phyloP scores from a whole-genome alignment of 2,329 filamentous ascomycete genomes.

The Fonsecaea multimorphosa region DNA sequence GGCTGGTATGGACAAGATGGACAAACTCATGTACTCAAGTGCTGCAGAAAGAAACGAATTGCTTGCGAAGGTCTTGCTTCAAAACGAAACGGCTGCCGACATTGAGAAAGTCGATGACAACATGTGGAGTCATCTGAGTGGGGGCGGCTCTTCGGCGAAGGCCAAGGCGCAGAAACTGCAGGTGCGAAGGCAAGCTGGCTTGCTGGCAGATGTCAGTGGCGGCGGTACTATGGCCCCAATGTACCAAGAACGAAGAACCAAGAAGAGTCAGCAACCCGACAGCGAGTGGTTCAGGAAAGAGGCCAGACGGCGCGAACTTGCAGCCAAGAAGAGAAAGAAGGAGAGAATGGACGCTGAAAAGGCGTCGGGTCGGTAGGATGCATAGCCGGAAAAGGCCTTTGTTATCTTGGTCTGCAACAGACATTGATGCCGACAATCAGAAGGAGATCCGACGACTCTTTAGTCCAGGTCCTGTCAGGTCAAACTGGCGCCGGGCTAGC shows the following conservation, averaged over 20 bases:
- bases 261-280: slow-evolving; percentile 65
- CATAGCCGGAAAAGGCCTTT: slow-evolving; percentile 2
- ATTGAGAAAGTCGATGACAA: slow-evolving; percentile 73
- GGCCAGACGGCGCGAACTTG: slow-evolving; percentile 65
- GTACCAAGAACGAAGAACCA: slow-evolving; percentile 77
- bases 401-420: background rate
- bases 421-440: background rate
- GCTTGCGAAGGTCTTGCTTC: slow-evolving; percentile 84
- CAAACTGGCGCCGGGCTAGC: too few species aligned
- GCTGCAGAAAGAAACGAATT: slow-evolving; percentile 82
- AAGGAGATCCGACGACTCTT: too few species aligned
- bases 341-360: slow-evolving; percentile 34
- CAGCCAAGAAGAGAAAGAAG: slow-evolving; percentile 55
- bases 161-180: slow-evolving; percentile 29
- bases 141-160: slow-evolving; percentile 38
- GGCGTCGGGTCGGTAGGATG: slow-evolving; percentile 20
- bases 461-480: too few species aligned
- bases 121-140: slow-evolving; percentile 65
- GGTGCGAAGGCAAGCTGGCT: slow-evolving; percentile 80
- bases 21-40: slow-evolving; percentile 78
- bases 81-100: slow-evolving; percentile 76
- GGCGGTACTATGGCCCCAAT: slow-evolving; percentile 87
- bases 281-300: slow-evolving; percentile 71
- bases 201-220: slow-evolving; percentile 82
- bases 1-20: slow-evolving; percentile 84